Conservation (phyloP, 2,329 filamentous ascomycete species). For the Cladosporium sp. region DNA sequence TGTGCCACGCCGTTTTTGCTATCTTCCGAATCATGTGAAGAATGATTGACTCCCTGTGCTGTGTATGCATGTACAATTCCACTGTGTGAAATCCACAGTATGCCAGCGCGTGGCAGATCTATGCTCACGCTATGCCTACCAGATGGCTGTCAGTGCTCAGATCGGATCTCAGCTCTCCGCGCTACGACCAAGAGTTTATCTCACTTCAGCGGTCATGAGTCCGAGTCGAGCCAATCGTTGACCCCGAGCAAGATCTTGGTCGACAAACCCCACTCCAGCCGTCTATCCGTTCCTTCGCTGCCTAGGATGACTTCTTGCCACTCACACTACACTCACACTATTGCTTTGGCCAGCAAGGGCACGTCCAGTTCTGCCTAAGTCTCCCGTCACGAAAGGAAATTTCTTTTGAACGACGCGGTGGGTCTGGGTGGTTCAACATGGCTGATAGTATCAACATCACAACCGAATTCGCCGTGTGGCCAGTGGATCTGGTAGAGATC, state of each 20-base stretch:
- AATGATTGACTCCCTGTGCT: not conserved
- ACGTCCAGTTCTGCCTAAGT: too few species aligned
- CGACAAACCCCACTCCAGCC: not conserved
- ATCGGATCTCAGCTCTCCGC: not conserved
- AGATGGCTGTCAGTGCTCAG: not conserved
- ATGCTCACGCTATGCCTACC: not conserved
- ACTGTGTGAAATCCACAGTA: too few species aligned
- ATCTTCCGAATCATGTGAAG: not conserved
- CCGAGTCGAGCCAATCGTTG: constrained; percentile 3
- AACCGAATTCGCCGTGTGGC: too few species aligned
- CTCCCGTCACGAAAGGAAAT: too few species aligned
- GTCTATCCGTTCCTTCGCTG: not conserved
- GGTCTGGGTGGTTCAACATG: too few species aligned
- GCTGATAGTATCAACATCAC: too few species aligned
- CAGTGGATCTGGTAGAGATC: too few species aligned
- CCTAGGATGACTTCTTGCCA: not conserved
- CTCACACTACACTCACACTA: not conserved
- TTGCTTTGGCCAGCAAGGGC: not conserved
- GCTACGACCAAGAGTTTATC: constrained; percentile 7
- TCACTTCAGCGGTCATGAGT: not conserved
- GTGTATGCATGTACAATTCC: too few species aligned
- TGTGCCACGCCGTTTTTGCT: not conserved
- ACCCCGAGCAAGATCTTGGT: constrained; percentile 2
- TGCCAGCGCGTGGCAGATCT: not conserved
- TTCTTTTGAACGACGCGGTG: too few species aligned